Evolutionary conservation across 352 stramenopile genomes (phyloP).

Genomic region (Hyaloperonospora arabidopsidis): DNA sequence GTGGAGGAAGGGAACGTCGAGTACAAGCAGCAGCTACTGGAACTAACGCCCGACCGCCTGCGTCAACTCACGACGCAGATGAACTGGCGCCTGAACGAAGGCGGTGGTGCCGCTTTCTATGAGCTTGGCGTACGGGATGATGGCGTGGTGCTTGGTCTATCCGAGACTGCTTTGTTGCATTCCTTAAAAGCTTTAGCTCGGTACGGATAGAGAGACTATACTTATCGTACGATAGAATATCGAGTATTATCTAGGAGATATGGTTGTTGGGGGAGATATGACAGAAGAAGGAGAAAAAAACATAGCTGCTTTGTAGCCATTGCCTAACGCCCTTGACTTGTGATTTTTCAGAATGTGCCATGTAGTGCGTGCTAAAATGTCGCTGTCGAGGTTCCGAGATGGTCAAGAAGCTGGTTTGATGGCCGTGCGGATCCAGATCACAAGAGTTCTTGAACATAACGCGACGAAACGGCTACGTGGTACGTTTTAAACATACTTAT

Average conservation of each 20-base stretch:
- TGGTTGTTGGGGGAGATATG: too few relatives aligned
- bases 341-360: constrained; percentile 52
- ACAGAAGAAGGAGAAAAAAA: too few relatives aligned
- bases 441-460: constrained; percentile 42
- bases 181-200: constrained; percentile 59
- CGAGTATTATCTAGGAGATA: neutral
- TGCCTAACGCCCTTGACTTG: constrained; percentile 1
- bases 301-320: constrained; percentile 12
- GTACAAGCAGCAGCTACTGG: constrained; percentile 87
- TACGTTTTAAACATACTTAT: constrained; percentile 11
- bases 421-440: constrained; percentile 43
- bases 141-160: constrained; percentile 62
- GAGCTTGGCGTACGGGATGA: constrained; percentile 85
- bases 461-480: constrained; percentile 54
- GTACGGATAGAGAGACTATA: constrained; percentile 8
- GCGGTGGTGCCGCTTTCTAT: constrained; percentile 76
- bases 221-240: constrained; percentile 2
- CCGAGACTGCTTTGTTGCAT: constrained; percentile 51
- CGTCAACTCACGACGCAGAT: constrained; percentile 86
- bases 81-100: constrained; percentile 87
- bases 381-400: constrained; percentile 48
- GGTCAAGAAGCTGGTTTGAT: constrained; percentile 31
- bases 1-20: constrained; percentile 87
- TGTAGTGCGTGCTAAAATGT: constrained; percentile 57
- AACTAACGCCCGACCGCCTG: constrained; percentile 56